Evolutionary conservation across 345 rosid species (phyloP).

Genomic region (Pugionium dolabratum): DNA sequence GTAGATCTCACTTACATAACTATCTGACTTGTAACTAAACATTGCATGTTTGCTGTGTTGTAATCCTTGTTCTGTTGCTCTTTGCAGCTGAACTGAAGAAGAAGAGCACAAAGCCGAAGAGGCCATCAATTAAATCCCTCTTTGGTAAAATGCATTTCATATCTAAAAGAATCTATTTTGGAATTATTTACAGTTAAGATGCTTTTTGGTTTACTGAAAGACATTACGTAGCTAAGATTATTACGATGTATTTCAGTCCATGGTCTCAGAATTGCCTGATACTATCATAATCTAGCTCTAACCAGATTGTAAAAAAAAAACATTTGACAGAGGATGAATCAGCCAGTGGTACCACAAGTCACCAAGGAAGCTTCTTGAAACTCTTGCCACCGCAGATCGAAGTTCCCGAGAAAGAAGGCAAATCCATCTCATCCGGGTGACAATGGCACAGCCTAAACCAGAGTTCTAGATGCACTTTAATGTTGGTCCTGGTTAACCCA

Average conservation of each 20-base stretch:
- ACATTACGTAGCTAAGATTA: no score
- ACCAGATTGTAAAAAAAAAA: conserved; percentile 5
- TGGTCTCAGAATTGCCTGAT: background rate
- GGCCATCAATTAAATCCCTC: conserved; percentile 92
- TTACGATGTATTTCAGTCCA: background rate
- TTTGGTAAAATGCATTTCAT: conserved; percentile 59
- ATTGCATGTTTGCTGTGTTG: conserved; percentile 1
- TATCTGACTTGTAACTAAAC: background rate
- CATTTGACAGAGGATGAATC: conserved; percentile 74
- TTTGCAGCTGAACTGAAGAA: conserved; percentile 78
- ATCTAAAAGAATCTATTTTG: no score
- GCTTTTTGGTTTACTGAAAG: no score
- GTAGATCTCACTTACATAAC: conserved; percentile 45
- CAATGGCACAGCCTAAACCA: conserved; percentile 27
- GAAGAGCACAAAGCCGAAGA: conserved; percentile 78
- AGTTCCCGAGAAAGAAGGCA: conserved; percentile 56
- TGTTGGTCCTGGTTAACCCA: background rate
- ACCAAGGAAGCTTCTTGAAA: conserved; percentile 75
- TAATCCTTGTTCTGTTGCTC: conserved; percentile 2
- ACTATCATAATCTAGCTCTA: background rate
- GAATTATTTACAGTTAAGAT: no score
- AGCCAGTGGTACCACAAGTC: conserved; percentile 41
- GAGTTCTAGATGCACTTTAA: conserved; percentile 5
- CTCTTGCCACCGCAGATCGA: conserved; percentile 62
- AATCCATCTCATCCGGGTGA: conserved; percentile 45